Conservation (phyloP, 192 early-diverging fungal genomes). For the Rhizoclosmatium globosum region DNA sequence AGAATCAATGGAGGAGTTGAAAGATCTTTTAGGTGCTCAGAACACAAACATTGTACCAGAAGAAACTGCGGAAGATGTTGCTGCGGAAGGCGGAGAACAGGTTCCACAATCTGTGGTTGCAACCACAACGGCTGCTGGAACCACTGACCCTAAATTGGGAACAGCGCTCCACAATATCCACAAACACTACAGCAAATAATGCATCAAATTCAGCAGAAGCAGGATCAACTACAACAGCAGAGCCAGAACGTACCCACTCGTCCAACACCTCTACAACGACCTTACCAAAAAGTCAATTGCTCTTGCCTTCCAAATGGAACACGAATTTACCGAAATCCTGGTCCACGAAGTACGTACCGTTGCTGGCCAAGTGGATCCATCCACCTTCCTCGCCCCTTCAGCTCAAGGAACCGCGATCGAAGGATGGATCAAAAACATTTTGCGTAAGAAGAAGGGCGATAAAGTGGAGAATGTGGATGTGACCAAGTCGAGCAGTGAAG, state of each 20-base stretch:
- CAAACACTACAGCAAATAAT: neutral
- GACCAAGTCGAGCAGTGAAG: constrained; percentile 10
- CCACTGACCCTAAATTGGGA: neutral
- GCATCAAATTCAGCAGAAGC: neutral
- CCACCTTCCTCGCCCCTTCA: constrained; percentile 23
- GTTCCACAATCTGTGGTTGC: neutral
- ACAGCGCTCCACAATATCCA: neutral
- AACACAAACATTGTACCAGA: neutral
- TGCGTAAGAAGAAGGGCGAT: constrained; percentile 27
- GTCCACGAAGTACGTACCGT: constrained; percentile 68
- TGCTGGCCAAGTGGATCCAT: constrained; percentile 58
- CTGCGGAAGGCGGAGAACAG: neutral
- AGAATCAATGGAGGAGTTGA: constrained; percentile 70
- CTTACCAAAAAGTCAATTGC: constrained; percentile 69
- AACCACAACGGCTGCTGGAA: neutral
- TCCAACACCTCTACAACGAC: constrained; percentile 50
- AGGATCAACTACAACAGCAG: neutral
- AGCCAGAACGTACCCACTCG: neutral
- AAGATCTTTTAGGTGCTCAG: constrained; percentile 59
- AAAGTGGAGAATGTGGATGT: constrained; percentile 24
- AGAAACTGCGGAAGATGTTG: neutral
- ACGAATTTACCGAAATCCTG: constrained; percentile 71
- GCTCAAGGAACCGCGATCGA: constrained; percentile 36
- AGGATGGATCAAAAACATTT: constrained; percentile 50
- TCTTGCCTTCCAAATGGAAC: constrained; percentile 78